Base-by-base conservation (phyloP, 495 filamentous ascomycete species). In the Venustampulla echinocandica region DNA sequence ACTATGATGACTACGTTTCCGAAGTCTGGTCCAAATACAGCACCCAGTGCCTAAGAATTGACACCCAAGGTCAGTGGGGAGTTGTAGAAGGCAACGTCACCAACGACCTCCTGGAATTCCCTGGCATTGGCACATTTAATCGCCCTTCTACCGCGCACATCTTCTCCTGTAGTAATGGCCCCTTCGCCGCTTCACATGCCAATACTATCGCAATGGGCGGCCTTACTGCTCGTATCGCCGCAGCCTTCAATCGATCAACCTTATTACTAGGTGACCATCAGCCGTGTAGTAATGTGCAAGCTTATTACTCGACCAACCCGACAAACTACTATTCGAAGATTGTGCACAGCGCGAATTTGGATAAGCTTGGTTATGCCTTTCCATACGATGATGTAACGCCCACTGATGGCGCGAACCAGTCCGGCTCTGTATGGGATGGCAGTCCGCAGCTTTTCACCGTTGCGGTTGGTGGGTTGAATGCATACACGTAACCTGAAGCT, bases 321-420 rank as follows among this genome's bases (percentile, higher is more conserved):
- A 87, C 84, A 19, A 90, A 90, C 52, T 82, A 87, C 60, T 89
- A 85, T 55, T 64, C 79, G 14, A 61, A 80, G 11, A 72, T 88
- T 46, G 71, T 82, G 45, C 84, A 89, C 63, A 67, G 59, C 20
- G 70, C 69, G 30, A 80, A 78, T 50, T 50, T 76, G 5, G 81
- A 82, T 62, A 68, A 72, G 2, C 63, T 71, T 11, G 84, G 84
- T 1, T 89, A 88, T 64, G 80, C 82, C 1, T 87, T 87, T 55
- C 82, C 84, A 0, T 89, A 87, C 56, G 63, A 89, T 57, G 84
- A 89, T 61, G 84, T 87, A 3, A 69, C 71, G 17, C 72, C 80
- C 0, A 61, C 62, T 17, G 73, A 69, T 42, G 75, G 69, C 0
- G 51, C 59, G 11, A 80, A 86, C 61, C 78, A 81, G 51, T 75